These are phyloP conservation scores for Licmophora abbreviata DNA, from an alignment of 108 stramenopile species.

Conservation along the genomic window DNA sequence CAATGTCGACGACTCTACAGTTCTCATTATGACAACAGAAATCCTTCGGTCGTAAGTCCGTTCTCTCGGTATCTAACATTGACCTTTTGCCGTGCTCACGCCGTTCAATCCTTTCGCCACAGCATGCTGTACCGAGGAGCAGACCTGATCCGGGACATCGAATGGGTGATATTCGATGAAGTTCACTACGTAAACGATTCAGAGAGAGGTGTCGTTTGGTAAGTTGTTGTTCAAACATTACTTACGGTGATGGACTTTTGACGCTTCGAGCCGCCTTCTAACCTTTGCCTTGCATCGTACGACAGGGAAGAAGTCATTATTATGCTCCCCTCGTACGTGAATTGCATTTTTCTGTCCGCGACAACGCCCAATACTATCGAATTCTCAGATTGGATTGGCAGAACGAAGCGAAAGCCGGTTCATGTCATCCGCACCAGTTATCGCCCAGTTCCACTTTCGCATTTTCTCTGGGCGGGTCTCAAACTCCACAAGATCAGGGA, in stretches of 20 bases:
- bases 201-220: conserved; percentile 89
- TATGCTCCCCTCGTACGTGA: conserved; percentile 89
- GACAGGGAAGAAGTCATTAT: conserved; percentile 91
- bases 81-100: too few species aligned
- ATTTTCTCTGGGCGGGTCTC: conserved; percentile 80
- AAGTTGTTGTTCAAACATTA: too few species aligned
- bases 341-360: conserved; percentile 92
- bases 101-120: too few species aligned
- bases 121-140: conserved; percentile 91
- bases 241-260: background rate
- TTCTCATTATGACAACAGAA: conserved; percentile 95
- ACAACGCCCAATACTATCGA: conserved; percentile 96
- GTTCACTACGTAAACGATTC: conserved; percentile 82
- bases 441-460: conserved; percentile 92
- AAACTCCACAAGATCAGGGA: conserved; percentile 83
- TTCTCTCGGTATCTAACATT: too few species aligned
- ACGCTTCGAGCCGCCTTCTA: background rate
- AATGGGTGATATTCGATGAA: conserved; percentile 90
- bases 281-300: background rate
- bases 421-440: conserved; percentile 87
- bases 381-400: conserved; percentile 95
- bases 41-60: conserved; percentile 76
- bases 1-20: conserved; percentile 57
- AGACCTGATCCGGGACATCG: conserved; percentile 58
- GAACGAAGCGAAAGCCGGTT: conserved; percentile 82